Evolutionary conservation across 257 asterid species (phyloP).

Genomic region (Gentiana straminea): DNA sequence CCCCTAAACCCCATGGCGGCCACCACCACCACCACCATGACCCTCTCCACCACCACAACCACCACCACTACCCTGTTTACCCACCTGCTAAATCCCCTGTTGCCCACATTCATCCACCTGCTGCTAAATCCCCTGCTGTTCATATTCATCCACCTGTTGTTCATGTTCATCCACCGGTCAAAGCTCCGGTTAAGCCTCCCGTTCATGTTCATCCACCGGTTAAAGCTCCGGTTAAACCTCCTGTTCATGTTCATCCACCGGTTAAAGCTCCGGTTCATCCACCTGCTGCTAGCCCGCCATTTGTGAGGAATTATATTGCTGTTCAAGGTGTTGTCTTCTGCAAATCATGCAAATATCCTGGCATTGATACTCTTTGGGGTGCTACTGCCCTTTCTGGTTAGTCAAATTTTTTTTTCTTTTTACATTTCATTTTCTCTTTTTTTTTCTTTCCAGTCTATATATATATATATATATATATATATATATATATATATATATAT

Average conservation of each 20-base stretch:
- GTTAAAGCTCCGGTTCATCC: not conserved
- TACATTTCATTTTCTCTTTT: not conserved
- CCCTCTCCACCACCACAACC: not conserved
- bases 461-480: not conserved
- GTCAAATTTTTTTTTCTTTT: not conserved
- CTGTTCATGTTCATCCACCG: conserved; percentile 1
- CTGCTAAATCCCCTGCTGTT: no score
- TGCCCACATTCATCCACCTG: no score
- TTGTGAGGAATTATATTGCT: conserved; percentile 12
- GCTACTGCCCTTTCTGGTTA: conserved; percentile 45
- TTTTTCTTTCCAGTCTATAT: not conserved
- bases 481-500: no score
- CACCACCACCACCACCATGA: conserved; percentile 11
- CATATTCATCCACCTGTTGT: conserved; percentile 3
- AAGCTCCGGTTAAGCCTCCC: conserved; percentile 6
- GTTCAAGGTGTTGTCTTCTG: conserved; percentile 49
- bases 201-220: not conserved
- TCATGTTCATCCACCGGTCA: not conserved
- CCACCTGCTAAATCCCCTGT: conserved; percentile 14
- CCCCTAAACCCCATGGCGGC: conserved; percentile 10
- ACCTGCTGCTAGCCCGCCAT: not conserved
- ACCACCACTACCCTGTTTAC: not conserved
- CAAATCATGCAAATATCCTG: conserved; percentile 54
- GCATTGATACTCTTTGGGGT: conserved; percentile 27
- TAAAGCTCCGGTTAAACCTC: conserved; percentile 2